Evolutionary conservation across 306 rosid species (phyloP).

Genomic region (Vicia sativa): DNA sequence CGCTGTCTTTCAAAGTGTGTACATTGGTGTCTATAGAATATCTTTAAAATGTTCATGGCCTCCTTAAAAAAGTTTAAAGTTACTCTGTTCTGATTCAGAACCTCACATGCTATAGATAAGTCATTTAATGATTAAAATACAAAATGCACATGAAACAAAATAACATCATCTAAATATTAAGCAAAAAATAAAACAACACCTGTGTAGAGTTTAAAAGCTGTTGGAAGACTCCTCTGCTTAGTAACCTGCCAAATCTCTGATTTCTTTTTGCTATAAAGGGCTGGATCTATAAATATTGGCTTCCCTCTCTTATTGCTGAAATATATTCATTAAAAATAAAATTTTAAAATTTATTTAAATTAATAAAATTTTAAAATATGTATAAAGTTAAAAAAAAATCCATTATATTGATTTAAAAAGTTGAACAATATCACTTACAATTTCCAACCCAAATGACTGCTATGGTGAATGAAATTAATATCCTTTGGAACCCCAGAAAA

Average conservation of each 20-base stretch:
- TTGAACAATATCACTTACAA: conserved; percentile 43
- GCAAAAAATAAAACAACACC: conserved; percentile 41
- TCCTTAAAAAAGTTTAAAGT: neutral
- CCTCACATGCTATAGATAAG: conserved; percentile 5
- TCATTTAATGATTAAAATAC: conserved; percentile 8
- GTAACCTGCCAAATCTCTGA: conserved; percentile 85
- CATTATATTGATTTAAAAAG: neutral
- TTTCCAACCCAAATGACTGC: conserved; percentile 89
- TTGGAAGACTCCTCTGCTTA: conserved; percentile 77
- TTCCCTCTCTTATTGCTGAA: conserved; percentile 85
- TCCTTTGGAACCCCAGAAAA: conserved; percentile 73
- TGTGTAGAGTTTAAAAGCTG: conserved; percentile 89
- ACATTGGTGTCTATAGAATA: too few relatives aligned
- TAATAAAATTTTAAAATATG: neutral
- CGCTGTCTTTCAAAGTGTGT: too few relatives aligned
- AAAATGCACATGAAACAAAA: conserved; percentile 8
- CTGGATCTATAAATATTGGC: conserved; percentile 89
- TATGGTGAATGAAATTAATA: conserved; percentile 83
- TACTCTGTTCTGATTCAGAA: conserved; percentile 6
- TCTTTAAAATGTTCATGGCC: neutral
- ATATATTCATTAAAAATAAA: conserved; percentile 12
- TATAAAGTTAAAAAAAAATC: neutral
- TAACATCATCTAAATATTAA: neutral
- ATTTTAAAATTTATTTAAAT: too few relatives aligned
- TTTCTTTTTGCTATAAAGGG: conserved; percentile 71